Percentiles rank a stretch among this genome's conserved stretches.
phyloP scores from a whole-genome alignment of 140 eudicot species.

The Oenanthe javanica region DNA sequence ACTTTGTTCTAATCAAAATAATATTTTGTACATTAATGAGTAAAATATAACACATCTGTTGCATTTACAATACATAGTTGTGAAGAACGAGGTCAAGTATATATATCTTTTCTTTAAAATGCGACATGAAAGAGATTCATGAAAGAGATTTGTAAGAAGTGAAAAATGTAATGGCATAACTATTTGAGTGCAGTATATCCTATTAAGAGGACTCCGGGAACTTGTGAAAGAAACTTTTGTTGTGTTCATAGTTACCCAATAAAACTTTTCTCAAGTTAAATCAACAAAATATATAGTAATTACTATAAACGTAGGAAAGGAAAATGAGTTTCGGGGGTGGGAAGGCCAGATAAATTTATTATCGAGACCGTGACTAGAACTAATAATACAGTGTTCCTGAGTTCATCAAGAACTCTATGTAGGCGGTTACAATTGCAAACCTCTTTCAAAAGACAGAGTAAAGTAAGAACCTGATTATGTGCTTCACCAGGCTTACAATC shows the following conservation, averaged over 20 bases:
- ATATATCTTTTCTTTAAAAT: background rate
- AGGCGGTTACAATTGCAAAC: background rate
- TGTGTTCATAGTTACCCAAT: background rate
- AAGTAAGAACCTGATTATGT: constrained; percentile 64
- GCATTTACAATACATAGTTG: background rate
- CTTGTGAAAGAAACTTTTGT: background rate
- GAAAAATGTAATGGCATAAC: background rate
- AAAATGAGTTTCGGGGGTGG: background rate
- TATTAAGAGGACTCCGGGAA: background rate
- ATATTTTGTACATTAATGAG: background rate
- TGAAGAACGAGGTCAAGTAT: background rate
- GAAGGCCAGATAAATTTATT: background rate
- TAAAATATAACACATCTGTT: background rate
- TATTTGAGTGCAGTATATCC: background rate
- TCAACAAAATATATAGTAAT: background rate
- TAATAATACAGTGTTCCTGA: background rate
- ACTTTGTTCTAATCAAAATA: background rate
- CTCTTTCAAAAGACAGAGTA: background rate
- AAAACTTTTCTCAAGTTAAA: background rate
- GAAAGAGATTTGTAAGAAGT: background rate
- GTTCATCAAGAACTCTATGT: background rate
- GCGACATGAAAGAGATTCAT: too few relatives aligned
- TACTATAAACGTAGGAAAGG: background rate
- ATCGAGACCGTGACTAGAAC: background rate
- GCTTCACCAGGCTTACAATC: constrained; percentile 98